Base-by-base conservation (phyloP, 1,284 basidiomycete species). In the Boletellus deceptivus region DNA sequence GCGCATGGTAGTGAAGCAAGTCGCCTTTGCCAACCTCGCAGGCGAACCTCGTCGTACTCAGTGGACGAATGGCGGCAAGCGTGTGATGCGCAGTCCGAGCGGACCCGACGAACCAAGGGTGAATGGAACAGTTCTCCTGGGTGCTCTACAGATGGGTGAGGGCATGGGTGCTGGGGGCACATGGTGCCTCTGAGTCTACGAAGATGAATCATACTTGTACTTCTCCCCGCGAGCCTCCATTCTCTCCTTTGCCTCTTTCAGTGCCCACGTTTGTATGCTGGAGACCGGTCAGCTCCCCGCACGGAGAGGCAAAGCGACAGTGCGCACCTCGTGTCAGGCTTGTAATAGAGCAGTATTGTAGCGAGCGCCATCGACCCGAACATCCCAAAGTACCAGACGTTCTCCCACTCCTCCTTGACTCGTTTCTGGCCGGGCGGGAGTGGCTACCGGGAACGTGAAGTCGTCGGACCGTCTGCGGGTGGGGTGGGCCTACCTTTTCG, bases 271-370 rank as follows among this genome's bases (percentile, higher is more conserved):
- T 72, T 92, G 87, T 70, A 95, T 87, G 65, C 92, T 93, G 27
- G 44, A 13, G 33, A 18, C 4, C 9, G 41, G 46, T 51, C 36
- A 52, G 36, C 10, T 9, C 14, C n/a, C 20, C 16, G 13, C 3
- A n/a, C 18, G 11, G 18, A 5, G 29, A n/a, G 37, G 31, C 2
- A 45, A 40, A 27, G 43, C 9, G 33, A 35, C 0, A 29, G n/a
- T 6, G 72, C 88, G 59, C 64, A 94, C 94, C 88, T 94, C 17
- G 91, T 95, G 69, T 98, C 93, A 6, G 96, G 95, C 76, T 97
- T 97, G 80, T 95, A 98, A 72, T 92, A 90, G 42, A 93, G 72
- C 62, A 92, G 72, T 41, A 96, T 80, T 8, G 78, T 73, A 29
- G 85, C 90, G 53, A 93, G 75, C 6, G 76, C 83, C 81, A 98